Conservation (phyloP, 495 filamentous ascomycete species). For the Penicillium canariense region DNA sequence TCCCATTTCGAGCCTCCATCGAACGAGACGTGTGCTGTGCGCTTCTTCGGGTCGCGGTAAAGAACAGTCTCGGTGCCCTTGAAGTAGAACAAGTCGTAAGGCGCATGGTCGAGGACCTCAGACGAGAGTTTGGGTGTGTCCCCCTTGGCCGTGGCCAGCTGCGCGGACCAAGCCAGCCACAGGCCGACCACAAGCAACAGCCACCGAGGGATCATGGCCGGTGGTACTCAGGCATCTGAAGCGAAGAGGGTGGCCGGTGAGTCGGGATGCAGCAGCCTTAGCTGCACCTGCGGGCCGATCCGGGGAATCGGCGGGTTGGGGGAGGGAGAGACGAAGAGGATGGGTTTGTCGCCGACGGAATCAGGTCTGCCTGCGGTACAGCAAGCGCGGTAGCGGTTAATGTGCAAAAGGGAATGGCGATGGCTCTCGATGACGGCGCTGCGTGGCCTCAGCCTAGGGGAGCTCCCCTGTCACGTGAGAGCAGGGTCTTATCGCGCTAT, state of each 20-base stretch:
- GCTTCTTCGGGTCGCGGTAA: slow-evolving; percentile 53
- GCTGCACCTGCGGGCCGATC: slow-evolving; percentile 20
- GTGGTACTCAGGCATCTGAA: slow-evolving; percentile 35
- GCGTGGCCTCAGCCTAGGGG: slow-evolving; percentile 32
- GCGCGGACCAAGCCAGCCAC: slow-evolving; percentile 31
- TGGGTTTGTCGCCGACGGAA: background rate
- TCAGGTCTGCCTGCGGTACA: background rate
- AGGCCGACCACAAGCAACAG: slow-evolving; percentile 38
- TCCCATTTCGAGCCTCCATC: slow-evolving; percentile 79
- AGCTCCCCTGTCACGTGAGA: slow-evolving; percentile 36
- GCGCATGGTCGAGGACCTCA: slow-evolving; percentile 60
- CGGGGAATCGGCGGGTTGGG: slow-evolving; percentile 7
- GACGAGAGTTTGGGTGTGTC: slow-evolving; percentile 49
- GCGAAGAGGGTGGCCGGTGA: background rate
- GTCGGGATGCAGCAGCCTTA: slow-evolving; percentile 1
- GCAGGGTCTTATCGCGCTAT: slow-evolving; percentile 23
- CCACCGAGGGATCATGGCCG: slow-evolving; percentile 45
- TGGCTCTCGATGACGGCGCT: slow-evolving; percentile 20
- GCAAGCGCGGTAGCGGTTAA: background rate
- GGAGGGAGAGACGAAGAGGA: background rate
- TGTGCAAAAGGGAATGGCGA: slow-evolving; percentile 11
- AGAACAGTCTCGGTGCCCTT: slow-evolving; percentile 77
- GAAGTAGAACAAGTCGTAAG: slow-evolving; percentile 76
- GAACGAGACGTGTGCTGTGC: slow-evolving; percentile 65
- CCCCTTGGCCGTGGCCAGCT: slow-evolving; percentile 45